A percentile compares a stretch with the other conserved stretches of the same genome.
Conservation (phyloP, 257 asterid species). For the Solanum gandarillasii region DNA sequence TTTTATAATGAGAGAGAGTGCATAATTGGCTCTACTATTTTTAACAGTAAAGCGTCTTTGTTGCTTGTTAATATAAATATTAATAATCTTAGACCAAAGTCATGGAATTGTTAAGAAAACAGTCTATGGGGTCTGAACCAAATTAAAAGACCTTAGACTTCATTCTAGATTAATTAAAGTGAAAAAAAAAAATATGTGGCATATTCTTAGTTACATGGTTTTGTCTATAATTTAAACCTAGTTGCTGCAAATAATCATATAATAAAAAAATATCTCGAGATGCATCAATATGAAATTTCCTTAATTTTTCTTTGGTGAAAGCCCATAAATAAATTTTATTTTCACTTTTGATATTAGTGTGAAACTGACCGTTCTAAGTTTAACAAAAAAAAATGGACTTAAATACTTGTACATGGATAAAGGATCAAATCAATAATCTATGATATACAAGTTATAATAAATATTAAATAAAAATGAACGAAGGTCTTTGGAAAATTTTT, state of each 20-base stretch:
- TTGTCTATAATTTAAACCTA: background rate
- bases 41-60: constrained; percentile 36
- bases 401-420: background rate
- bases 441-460: background rate
- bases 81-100: constrained; percentile 19
- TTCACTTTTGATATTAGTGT: background rate
- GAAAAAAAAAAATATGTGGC: constrained; percentile 5
- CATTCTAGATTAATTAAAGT: constrained; percentile 24
- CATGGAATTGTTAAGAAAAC: constrained; percentile 52
- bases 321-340: background rate
- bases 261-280: background rate
- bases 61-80: constrained; percentile 27
- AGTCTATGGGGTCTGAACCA: constrained; percentile 59
- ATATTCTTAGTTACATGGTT: constrained; percentile 11
- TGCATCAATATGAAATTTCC: background rate
- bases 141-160: constrained; percentile 21
- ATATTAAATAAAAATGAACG: background rate
- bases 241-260: background rate
- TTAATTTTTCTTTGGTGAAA: background rate
- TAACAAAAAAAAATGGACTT: background rate
- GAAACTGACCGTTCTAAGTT: background rate
- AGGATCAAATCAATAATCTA: background rate
- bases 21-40: constrained; percentile 70
- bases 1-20: constrained; percentile 15
- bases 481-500: background rate